A percentile compares a stretch with the other conserved stretches of the same genome.
phyloP scores from a whole-genome alignment of 306 rosid species.

The barrel medic (Medicago truncatula) region DNA sequence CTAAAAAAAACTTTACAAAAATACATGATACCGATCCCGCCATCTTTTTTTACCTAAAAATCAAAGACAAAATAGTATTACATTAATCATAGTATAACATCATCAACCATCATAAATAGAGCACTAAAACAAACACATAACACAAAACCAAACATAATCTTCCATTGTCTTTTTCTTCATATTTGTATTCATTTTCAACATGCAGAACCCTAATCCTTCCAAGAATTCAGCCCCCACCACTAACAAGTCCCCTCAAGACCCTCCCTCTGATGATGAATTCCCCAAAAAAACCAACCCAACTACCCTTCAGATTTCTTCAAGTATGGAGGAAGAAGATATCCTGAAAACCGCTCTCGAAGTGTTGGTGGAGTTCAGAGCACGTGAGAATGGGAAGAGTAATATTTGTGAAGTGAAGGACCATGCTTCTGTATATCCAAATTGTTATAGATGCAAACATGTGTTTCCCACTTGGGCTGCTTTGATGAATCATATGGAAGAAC shows the following conservation, averaged over 20 bases:
- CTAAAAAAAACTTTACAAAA: not conserved
- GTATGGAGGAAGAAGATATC: not conserved
- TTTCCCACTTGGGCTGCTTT: conserved; percentile 38
- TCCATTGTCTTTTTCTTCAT: not conserved
- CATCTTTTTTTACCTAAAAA: not conserved
- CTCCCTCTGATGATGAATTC: not conserved
- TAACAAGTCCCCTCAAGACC: not conserved
- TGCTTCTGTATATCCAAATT: conserved; percentile 28
- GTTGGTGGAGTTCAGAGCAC: not conserved
- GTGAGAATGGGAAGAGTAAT: not conserved
- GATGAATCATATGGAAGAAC: conserved; percentile 47
- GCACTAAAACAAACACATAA: not conserved
- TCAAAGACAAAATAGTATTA: not conserved
- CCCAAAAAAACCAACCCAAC: not conserved
- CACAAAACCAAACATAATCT: not conserved
- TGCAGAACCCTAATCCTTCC: conserved; percentile 16
- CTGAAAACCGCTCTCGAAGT: conserved; percentile 28
- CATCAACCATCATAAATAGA: not conserved
- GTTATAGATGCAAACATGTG: conserved; percentile 27
- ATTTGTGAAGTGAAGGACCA: conserved; percentile 3
- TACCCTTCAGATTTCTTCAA: not conserved
- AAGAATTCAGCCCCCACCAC: not conserved
- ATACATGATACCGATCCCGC: not conserved
- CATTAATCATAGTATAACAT: not conserved
- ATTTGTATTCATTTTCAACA: not conserved